Base-by-base conservation (phyloP, 176 grass and related monocot species). In the Triticum monococcum region DNA sequence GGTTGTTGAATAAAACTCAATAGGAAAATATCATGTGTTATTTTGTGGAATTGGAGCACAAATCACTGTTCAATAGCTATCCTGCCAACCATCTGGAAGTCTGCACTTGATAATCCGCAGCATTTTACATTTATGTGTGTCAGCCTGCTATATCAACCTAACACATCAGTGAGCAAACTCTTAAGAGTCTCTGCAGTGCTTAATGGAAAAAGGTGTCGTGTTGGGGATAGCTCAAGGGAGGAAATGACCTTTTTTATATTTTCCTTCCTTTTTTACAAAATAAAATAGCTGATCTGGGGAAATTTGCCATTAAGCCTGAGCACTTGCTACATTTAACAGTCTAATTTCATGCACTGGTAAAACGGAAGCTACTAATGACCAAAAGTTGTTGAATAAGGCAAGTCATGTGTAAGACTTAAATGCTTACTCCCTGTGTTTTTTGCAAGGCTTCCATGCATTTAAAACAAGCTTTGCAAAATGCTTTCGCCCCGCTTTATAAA, bases 21-120 rank as follows among this genome's bases (percentile, higher is more conserved):
- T 30, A 65, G 60, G 64, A 79, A 79, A 84, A n/a, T 79, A 77
- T 72, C 26, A 78, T 72, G 57, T 24, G 41, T 38, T 41, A 79
- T 84, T 89, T 79, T 30, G 31, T 36, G 30, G 48, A 79, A 83
- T 0, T 45, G 70, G 12, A 14, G 38, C 24, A 41, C 31, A 54
- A 63, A 74, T n/a, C 54, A 20, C 24, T 82, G 40, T 31, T 50
- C 4, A 13, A 59, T 62, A 64, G 59, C 20, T 65, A 65, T 54
- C 45, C 23, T 43, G 18, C 31, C 12, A 76, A 65, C 73, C 33
- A 56, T 56, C 28, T 11, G 41, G 16, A 85, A 80, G 38, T 64
- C 56, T 66, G 18, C 43, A 89, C 45, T 67, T 46, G 31, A 79
- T 9, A 56, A 85, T 68, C 30, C 2, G 1, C 4, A 67, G 23